phyloP scores from a whole-genome alignment of 2,329 filamentous ascomycete genomes.

The Fusarium sterilihyphosum region DNA sequence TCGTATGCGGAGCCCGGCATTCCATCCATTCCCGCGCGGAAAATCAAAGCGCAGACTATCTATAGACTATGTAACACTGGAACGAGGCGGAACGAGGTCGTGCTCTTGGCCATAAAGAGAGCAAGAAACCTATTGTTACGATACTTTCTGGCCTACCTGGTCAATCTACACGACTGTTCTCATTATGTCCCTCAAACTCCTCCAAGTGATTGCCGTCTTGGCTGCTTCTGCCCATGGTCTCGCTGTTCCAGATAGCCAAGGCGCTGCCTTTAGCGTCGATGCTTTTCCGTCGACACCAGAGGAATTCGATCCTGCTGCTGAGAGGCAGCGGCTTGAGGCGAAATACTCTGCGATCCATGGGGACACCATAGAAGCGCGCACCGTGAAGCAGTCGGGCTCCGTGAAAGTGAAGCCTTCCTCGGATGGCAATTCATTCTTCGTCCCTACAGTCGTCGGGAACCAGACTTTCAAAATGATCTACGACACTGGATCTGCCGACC shows the following conservation, averaged over 20 bases:
- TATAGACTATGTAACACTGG: not conserved
- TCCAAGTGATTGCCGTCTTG: not conserved
- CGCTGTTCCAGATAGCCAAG: not conserved
- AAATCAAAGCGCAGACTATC: not conserved
- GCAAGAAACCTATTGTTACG: not conserved
- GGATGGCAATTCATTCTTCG: not conserved
- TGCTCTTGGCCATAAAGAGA: not conserved
- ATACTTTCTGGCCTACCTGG: fast-evolving
- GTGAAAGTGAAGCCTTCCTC: not conserved
- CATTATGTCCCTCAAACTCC: not conserved
- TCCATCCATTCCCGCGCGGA: not conserved
- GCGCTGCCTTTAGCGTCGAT: not conserved
- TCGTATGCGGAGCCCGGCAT: not conserved
- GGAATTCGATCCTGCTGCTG: not conserved
- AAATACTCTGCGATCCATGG: not conserved
- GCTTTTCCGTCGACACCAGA: not conserved
- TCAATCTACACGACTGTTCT: fast-evolving
- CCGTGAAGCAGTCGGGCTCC: not conserved
- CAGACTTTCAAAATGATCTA: not conserved
- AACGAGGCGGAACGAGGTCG: not conserved
- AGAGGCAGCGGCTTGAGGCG: not conserved
- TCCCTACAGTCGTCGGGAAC: not conserved
- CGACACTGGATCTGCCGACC: not conserved
- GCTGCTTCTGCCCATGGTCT: not conserved
- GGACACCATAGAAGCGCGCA: fast-evolving